phyloP scores from a whole-genome alignment of 805 yeast genomes.

The Cyberlindnera euphorbiae region DNA sequence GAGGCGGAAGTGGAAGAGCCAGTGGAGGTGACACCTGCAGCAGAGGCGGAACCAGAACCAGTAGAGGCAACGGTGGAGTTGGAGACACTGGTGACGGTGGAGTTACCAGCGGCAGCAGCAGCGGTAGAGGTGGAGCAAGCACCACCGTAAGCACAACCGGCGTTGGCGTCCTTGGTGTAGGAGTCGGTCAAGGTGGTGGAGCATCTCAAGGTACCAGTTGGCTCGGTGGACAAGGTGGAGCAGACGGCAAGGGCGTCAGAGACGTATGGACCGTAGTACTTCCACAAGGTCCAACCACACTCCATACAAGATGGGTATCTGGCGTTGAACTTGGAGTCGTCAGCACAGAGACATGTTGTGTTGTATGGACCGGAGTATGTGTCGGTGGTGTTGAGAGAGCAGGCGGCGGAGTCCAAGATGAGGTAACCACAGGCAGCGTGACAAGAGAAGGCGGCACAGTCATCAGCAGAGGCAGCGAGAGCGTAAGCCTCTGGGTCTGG shows the following conservation, averaged over 20 bases:
- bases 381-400: slow-evolving; percentile 21
- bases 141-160: slow-evolving; percentile 18
- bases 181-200: slow-evolving; percentile 23
- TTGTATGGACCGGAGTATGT: slow-evolving; percentile 28
- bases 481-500: slow-evolving; percentile 30
- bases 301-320: slow-evolving; percentile 32
- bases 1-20: slow-evolving; percentile 9
- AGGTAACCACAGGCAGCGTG: slow-evolving; percentile 33
- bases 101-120: background rate
- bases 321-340: slow-evolving; percentile 24
- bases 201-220: slow-evolving; percentile 33
- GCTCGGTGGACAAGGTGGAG: slow-evolving; percentile 27
- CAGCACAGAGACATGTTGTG: slow-evolving; percentile 29
- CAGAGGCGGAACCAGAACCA: slow-evolving; percentile 9
- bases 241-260: slow-evolving; percentile 30
- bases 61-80: slow-evolving; percentile 12
- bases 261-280: slow-evolving; percentile 31
- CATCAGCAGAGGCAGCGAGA: slow-evolving; percentile 28
- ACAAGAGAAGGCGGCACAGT: slow-evolving; percentile 29
- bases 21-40: slow-evolving; percentile 9
- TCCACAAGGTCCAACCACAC: slow-evolving; percentile 39
- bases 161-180: slow-evolving; percentile 19
- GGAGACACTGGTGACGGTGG: slow-evolving; percentile 1
- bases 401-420: slow-evolving; percentile 29
- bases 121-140: slow-evolving; percentile 10